Evolutionary conservation across 345 rosid species (phyloP).

Genomic region (Lumnitzera racemosa): DNA sequence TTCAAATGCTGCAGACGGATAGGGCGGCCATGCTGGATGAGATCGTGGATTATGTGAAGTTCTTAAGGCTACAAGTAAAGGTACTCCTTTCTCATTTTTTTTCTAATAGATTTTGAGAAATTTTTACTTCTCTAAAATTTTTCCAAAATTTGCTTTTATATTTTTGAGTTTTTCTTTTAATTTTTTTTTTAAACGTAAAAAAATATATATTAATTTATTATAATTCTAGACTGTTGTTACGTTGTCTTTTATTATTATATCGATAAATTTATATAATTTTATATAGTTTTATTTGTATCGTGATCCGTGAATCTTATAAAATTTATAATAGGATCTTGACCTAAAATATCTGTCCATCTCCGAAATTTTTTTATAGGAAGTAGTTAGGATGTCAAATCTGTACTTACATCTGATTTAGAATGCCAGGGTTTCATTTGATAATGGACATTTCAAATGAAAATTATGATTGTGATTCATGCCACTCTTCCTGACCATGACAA

Average conservation of each 20-base stretch:
- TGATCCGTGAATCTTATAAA: neutral
- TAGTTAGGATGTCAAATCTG: conserved; percentile 22
- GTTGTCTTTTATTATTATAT: neutral
- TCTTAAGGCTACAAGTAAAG: conserved; percentile 77
- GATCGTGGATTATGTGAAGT: conserved; percentile 80
- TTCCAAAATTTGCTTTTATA: too few relatives aligned
- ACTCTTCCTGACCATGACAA: too few relatives aligned
- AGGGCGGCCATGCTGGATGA: conserved; percentile 81
- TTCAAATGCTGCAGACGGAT: conserved; percentile 43
- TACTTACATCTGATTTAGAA: conserved; percentile 11
- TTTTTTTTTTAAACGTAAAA: too few relatives aligned
- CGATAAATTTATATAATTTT: neutral
- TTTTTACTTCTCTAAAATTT: too few relatives aligned
- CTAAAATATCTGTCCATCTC: conserved; percentile 17
- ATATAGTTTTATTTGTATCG: neutral
- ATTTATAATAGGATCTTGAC: conserved; percentile 20
- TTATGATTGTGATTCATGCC: too few relatives aligned
- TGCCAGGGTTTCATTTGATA: conserved; percentile 4
- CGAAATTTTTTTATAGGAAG: conserved; percentile 15
- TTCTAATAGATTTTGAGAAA: too few relatives aligned
- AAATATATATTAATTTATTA: too few relatives aligned
- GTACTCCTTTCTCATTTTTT: conserved; percentile 16
- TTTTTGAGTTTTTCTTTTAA: too few relatives aligned
- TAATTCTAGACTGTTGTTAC: neutral
- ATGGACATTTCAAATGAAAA: too few relatives aligned